Evolutionary conservation across 441 rosid genomes (phyloP).

Genomic region (Adansonia grandidieri): DNA sequence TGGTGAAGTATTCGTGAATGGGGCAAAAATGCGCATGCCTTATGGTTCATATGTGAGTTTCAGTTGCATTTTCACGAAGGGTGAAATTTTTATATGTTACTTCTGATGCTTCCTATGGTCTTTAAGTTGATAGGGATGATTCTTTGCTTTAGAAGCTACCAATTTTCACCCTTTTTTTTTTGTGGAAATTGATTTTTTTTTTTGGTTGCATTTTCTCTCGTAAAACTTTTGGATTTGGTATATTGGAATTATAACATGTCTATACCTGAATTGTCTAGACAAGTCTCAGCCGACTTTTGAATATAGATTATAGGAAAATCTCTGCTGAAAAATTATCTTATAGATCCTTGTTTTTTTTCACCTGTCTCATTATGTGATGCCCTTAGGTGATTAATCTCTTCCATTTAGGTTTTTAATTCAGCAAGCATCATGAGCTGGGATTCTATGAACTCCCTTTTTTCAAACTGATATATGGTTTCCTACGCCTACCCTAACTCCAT

Average conservation of each 20-base stretch:
- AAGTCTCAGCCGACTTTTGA: background rate
- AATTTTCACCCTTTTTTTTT: background rate
- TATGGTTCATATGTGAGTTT: conserved; percentile 95
- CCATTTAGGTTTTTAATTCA: background rate
- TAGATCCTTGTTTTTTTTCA: background rate
- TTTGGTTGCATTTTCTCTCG: background rate
- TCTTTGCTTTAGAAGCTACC: background rate
- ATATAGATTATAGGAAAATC: background rate
- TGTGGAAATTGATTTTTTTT: background rate
- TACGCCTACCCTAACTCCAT: background rate
- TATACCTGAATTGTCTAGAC: background rate
- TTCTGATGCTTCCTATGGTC: background rate
- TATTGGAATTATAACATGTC: background rate
- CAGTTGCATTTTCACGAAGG: background rate
- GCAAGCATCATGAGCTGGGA: background rate
- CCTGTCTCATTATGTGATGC: background rate
- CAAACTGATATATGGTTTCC: background rate
- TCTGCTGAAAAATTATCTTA: background rate
- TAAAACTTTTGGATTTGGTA: background rate
- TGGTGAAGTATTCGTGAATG: conserved; percentile 91
- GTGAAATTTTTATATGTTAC: conserved; percentile 12
- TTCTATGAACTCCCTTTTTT: background rate
- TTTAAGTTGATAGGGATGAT: background rate
- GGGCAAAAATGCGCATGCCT: conserved; percentile 71
- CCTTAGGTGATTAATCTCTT: too few relatives aligned